Percentiles rank a stretch among this genome's conserved stretches.
Evolutionary conservation across 192 early-diverging fungal genomes (phyloP).

Genomic region (Phycomyces nitens): DNA sequence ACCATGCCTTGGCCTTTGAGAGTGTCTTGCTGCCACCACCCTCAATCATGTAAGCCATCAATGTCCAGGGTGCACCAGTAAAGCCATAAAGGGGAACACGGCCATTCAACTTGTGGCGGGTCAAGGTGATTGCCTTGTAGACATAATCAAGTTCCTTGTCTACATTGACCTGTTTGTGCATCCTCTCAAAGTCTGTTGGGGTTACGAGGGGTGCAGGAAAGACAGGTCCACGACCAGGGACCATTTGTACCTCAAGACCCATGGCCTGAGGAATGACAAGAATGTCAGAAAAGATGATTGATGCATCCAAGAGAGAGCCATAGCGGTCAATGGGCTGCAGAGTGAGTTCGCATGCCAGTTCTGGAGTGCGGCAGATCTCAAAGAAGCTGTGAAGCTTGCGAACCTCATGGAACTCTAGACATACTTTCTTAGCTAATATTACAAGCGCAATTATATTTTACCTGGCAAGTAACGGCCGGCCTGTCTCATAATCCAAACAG

Average conservation of each 20-base stretch:
- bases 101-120: constrained; percentile 78
- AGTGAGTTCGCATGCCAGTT: constrained; percentile 90
- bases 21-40: constrained; percentile 92
- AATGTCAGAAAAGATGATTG: constrained; percentile 99
- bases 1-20: constrained; percentile 88
- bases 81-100: constrained; percentile 93
- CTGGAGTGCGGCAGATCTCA: constrained; percentile 88
- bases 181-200: constrained; percentile 68
- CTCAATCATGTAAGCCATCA: constrained; percentile 99
- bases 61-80: constrained; percentile 96
- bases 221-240: constrained; percentile 83
- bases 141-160: constrained; percentile 81
- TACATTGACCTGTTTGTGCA: constrained; percentile 65
- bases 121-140: constrained; percentile 91
- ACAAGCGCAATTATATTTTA: constrained; percentile 38
- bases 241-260: constrained; percentile 93
- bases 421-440: too few relatives aligned
- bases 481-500: constrained; percentile 99
- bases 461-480: constrained; percentile 95
- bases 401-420: constrained; percentile 80
- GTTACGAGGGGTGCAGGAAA: constrained; percentile 79
- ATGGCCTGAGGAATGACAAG: constrained; percentile 96
- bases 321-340: constrained; percentile 96
- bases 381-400: constrained; percentile 91
- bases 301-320: constrained; percentile 83